Evolutionary conservation across 208 protist species (phyloP), one percentile per base, ranked within the genome.

Genomic region (Porcisia deanei): DNA sequence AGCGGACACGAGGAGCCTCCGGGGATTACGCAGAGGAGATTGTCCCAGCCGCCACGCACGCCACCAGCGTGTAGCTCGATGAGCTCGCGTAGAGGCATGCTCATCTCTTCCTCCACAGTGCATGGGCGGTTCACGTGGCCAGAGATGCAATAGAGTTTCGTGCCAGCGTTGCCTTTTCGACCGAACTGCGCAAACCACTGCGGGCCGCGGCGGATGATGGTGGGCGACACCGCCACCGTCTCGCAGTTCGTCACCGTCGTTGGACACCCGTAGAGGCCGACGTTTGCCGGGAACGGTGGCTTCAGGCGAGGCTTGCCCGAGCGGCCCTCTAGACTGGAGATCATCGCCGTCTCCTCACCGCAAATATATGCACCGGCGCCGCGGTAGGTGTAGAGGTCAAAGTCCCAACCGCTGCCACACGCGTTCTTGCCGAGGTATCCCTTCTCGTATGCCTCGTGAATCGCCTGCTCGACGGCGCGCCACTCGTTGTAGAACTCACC

Each of bases 201-300:
- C 57, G 92, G 92, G 25, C 93, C 87, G 53, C 95, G 94, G 66
- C 98, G 94, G 45, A 98, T 86, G 75, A 99, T 99, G 25, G 98
- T 99, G 55, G 98, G 98, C 0, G 96, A 71, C 4, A 99, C 98
- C n/a, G 98, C 91, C 10, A 99, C 98, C 10, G 99, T 99, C 85
- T 99, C 99, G 67, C 99, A 99, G 79, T 99, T 99, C 63, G 98
- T 99, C 12, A 99, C 98, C 20, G 98, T 99, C 4, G 99, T 99
- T 41, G 99, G 99, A 91, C 99, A 99, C 57, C 98, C 97, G 85
- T 98, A 99, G 25, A 99, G 91, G 72, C 99, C 99, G 52, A 99
- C 94, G 77, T 99, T 99, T 16, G 99, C 99, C 5, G 99, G 99
- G 88, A 99, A 99, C 18, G 99, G 99, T 54, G 99, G 99, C 93